phyloP scores from a whole-genome alignment of 148 eudicot species.

The Polygonum aviculare region DNA sequence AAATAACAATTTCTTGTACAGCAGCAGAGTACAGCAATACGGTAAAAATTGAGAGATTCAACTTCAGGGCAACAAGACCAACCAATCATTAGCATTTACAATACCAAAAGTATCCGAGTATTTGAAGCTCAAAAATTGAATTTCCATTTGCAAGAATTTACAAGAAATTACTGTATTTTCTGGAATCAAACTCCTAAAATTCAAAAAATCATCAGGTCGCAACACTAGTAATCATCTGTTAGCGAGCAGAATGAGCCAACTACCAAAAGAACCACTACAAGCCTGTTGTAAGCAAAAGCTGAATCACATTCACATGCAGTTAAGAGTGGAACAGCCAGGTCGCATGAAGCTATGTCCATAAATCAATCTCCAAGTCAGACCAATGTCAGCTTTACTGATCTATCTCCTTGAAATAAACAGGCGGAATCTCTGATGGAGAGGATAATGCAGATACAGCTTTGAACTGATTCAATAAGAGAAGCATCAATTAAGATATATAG shows the following conservation, averaged over 20 bases:
- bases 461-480: conserved; percentile 33
- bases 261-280: not conserved
- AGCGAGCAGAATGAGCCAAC: not conserved
- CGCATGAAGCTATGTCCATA: not conserved
- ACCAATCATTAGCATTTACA: not conserved
- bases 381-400: conserved; percentile 15
- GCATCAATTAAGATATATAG: conserved; percentile 12
- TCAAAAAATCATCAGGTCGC: not conserved
- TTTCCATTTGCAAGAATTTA: not conserved
- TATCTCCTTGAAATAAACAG: conserved; percentile 36
- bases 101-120: not conserved
- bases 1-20: not conserved
- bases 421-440: conserved; percentile 47
- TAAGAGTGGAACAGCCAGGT: not conserved
- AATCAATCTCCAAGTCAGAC: not conserved
- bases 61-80: not conserved
- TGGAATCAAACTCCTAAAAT: conserved; percentile 1
- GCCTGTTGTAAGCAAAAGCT: not conserved
- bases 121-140: not conserved
- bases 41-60: not conserved
- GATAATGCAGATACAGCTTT: conserved; percentile 54
- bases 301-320: not conserved
- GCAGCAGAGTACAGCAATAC: not conserved
- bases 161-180: not conserved
- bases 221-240: not conserved